A percentile compares a stretch with the other conserved stretches of the same genome.
phyloP scores from a whole-genome alignment of 2,329 filamentous ascomycete genomes.

The Diaporthe eres region DNA sequence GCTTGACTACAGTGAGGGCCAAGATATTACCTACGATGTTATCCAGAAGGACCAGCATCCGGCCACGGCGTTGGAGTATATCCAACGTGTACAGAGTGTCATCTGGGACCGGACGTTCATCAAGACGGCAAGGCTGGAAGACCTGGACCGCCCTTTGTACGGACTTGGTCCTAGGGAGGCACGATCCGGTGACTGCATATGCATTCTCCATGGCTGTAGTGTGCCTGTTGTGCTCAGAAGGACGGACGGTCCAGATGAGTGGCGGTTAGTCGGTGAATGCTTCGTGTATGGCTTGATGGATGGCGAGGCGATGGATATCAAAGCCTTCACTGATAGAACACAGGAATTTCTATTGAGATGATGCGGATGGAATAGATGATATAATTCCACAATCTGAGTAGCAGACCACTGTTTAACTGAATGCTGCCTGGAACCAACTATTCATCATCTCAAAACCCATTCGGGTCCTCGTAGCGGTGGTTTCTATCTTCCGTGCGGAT shows the following conservation, averaged over 20 bases:
- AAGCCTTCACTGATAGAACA: neutral
- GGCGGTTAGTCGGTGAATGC: neutral
- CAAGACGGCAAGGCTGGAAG: neutral
- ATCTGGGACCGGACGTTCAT: neutral
- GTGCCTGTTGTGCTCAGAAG: neutral
- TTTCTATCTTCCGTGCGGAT: neutral
- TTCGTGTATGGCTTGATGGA: neutral
- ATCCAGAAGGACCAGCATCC: neutral
- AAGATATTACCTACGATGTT: neutral
- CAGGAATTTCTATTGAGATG: neutral
- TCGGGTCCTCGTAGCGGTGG: neutral
- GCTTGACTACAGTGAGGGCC: neutral
- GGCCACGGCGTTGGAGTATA: neutral
- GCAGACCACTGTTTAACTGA: neutral
- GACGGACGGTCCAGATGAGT: neutral
- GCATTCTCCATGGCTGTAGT: neutral
- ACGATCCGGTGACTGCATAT: neutral
- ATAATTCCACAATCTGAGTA: neutral
- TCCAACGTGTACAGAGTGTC: neutral
- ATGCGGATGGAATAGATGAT: neutral
- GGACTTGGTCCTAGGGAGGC: neutral
- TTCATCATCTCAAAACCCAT: too few relatives aligned
- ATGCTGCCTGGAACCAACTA: neutral
- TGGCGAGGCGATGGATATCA: neutral
- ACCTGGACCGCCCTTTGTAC: neutral